These are phyloP conservation scores for Protoeuglena noctilucae DNA, from an alignment of 139 green algal genomes.

Conservation along the genomic window DNA sequence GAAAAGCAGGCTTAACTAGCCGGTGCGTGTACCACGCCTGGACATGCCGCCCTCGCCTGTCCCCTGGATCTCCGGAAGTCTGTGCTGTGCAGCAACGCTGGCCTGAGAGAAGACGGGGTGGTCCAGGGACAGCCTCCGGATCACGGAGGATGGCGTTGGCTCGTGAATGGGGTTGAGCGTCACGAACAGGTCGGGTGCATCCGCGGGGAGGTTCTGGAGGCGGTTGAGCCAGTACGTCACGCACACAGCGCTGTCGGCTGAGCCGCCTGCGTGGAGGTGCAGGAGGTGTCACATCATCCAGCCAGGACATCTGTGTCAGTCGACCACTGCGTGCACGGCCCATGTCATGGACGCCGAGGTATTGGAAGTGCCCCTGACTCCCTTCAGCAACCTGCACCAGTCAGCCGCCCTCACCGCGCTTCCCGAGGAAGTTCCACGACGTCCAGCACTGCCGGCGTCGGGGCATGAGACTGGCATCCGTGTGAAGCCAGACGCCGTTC, in stretches of 20 bases:
- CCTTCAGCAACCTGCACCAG: too few species aligned
- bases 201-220: constrained; percentile 55
- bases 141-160: constrained; percentile 26
- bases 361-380: too few species aligned
- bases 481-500: constrained; percentile 82
- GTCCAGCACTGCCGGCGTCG: constrained; percentile 44
- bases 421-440: constrained; percentile 81
- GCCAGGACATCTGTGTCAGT: too few species aligned
- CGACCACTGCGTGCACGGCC: too few species aligned
- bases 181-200: constrained; percentile 58
- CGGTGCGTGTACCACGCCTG: background rate
- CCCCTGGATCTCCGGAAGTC: constrained; percentile 5
- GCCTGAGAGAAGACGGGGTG: constrained; percentile 62
- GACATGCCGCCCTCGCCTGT: background rate
- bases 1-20: too few species aligned
- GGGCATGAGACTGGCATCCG: constrained; percentile 66
- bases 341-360: too few species aligned
- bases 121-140: constrained; percentile 35
- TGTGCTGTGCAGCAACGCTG: constrained; percentile 32
- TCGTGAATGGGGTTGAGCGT: constrained; percentile 76
- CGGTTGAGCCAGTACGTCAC: constrained; percentile 85
- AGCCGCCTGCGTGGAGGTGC: too few species aligned
- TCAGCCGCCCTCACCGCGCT: too few species aligned
- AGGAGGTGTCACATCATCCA: too few species aligned
- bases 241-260: constrained; percentile 37